These are phyloP conservation scores for Papilionanthe hybrid DNA, from an alignment of 116 monocot genomes.

Conservation along the genomic window DNA sequence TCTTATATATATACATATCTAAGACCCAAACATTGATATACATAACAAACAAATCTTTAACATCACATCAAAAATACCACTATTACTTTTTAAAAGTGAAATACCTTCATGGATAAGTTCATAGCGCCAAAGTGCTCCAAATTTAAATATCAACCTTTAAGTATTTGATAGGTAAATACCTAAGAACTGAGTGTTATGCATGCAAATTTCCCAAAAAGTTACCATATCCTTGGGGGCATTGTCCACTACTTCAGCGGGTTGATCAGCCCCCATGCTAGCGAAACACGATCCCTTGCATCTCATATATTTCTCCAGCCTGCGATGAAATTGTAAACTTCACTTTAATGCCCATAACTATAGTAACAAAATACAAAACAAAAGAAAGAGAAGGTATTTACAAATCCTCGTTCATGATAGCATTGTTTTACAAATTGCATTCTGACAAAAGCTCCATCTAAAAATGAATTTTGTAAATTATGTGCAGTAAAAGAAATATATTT, in stretches of 20 bases:
- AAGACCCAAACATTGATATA: no score
- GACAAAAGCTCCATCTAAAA: background rate
- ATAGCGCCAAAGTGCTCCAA: no score
- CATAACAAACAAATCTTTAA: no score
- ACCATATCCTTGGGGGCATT: conserved; percentile 77
- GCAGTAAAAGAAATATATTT: background rate
- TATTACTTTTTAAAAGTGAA: no score
- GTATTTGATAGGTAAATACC: no score
- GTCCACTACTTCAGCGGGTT: conserved; percentile 84
- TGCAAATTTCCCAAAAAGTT: no score
- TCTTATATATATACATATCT: no score
- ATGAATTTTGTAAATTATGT: background rate
- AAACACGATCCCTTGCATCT: conserved; percentile 86
- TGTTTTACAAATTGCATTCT: background rate
- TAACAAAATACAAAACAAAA: background rate
- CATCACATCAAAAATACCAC: no score
- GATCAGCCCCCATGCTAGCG: conserved; percentile 73
- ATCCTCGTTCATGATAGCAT: background rate
- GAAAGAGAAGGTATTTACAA: background rate
- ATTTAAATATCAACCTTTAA: no score
- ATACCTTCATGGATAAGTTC: no score
- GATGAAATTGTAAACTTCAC: background rate
- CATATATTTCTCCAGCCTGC: conserved; percentile 82
- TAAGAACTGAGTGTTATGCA: no score
- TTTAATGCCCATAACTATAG: background rate